Conservation (phyloP, 108 stramenopile genomes). For the Cyclotella atomus region DNA sequence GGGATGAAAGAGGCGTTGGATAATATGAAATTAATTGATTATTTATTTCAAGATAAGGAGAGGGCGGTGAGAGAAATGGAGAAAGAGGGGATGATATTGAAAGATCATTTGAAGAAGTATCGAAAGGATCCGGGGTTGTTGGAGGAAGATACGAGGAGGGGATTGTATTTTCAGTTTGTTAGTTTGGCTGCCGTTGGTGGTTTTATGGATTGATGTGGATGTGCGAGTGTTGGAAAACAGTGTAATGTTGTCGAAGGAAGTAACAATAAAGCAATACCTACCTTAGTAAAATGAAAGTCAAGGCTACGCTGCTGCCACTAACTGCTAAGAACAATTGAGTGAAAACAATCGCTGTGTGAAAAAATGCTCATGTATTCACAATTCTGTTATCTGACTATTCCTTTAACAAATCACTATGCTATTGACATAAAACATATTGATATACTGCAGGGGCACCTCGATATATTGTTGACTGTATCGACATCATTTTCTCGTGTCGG, state of each 20-base stretch:
- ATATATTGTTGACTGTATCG: too few species aligned
- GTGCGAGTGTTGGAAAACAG: not conserved
- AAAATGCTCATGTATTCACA: too few species aligned
- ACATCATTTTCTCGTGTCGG: too few species aligned
- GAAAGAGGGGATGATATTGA: constrained; percentile 72
- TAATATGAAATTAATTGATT: constrained; percentile 63
- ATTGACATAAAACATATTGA: not conserved
- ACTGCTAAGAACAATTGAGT: not conserved
- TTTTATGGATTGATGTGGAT: constrained; percentile 41
- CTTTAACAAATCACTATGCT: too few species aligned
- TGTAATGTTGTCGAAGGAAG: too few species aligned
- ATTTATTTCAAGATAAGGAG: constrained; percentile 64
- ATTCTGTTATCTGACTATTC: not conserved
- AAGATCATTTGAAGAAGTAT: constrained; percentile 60
- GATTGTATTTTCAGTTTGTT: constrained; percentile 68
- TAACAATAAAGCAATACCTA: too few species aligned
- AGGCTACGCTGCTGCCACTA: too few species aligned
- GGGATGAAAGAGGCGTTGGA: constrained; percentile 61
- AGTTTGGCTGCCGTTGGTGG: constrained; percentile 62
- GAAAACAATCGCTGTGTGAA: not conserved
- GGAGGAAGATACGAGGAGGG: constrained; percentile 63
- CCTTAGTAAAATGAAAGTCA: too few species aligned
- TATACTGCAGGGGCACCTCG: not conserved
- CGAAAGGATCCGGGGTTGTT: constrained; percentile 62
- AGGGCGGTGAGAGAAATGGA: constrained; percentile 64